Evolutionary conservation across 768 basidiomycete genomes (phyloP), one percentile per base, ranked within the genome.

Genomic region (Boletus vinaceobasis): DNA sequence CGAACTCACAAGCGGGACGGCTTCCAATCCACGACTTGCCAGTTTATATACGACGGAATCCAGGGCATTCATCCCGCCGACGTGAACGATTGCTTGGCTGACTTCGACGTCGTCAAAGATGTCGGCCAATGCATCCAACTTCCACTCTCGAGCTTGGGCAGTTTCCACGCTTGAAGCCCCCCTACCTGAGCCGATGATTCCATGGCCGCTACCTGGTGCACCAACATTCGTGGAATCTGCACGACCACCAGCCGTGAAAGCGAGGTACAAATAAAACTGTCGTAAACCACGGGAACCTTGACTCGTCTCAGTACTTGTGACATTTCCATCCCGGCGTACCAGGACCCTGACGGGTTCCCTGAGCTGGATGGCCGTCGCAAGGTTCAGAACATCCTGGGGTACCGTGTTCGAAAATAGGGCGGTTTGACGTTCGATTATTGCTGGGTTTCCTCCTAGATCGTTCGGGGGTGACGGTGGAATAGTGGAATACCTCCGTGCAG

Each of bases 391-490:
- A 66, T 99, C 97, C 68, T 96, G 93, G 15, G 93, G 96, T 17
- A 97, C 95, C 3, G 97, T 99, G 70, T 98, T 98, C 36, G 93
- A 96, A 73, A 98, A 98, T n/a, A 93, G 77, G 7, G 90, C 92
- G 5, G 92, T 93, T 71, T 95, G 93, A 26, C 94, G 86, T 61
- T 95, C 93, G 44, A 88, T 79, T 1, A 66, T 48, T 13, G 64
- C 29, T 23, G 76, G 58, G n/a, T 64, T 72, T 21, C 64, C 66
- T 32, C 66, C 62, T 44, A 60, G 62, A 19, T 76, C 74, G 21
- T 74, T 76, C 14, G 73, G 77, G 11, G 83, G 77, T 31, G 83
- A 72, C 3, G 75, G 59, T 14, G 77, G 72, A 27, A 85, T 73
- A 19, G 78, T 61, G 42, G 88, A 90, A 61, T 84, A 83, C 61